Conservation (phyloP, 495 filamentous ascomycete species). For the Aspergillus carlsbadensis region DNA sequence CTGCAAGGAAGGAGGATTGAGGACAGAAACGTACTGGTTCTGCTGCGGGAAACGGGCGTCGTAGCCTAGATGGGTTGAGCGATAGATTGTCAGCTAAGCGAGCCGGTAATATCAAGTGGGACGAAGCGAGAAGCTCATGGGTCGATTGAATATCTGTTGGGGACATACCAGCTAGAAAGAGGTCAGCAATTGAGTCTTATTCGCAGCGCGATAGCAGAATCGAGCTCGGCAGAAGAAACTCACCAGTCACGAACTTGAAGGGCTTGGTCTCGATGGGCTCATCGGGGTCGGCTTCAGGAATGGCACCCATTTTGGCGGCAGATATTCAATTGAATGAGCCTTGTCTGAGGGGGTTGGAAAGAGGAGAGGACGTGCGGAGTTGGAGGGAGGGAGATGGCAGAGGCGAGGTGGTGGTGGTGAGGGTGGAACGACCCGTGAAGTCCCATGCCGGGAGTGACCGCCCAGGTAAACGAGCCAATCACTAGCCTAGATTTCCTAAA, state of each 20-base stretch:
- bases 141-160: conserved; percentile 16
- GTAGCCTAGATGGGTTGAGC: conserved; percentile 65
- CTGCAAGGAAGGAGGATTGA: not conserved
- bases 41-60: conserved; percentile 98
- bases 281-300: conserved; percentile 79
- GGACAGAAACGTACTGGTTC: conserved; percentile 68
- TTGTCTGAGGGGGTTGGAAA: conserved; percentile 22
- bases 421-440: conserved; percentile 35
- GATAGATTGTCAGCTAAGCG: conserved; percentile 9
- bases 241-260: conserved; percentile 99
- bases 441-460: conserved; percentile 38
- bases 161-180: conserved; percentile 45
- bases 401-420: conserved; percentile 21
- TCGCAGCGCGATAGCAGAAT: conserved; percentile 29
- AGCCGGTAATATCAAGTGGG: conserved; percentile 15
- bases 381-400: conserved; percentile 30
- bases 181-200: conserved; percentile 49
- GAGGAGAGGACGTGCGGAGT: conserved; percentile 13
- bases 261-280: conserved; percentile 90
- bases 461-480: conserved; percentile 45
- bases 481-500: conserved; percentile 39
- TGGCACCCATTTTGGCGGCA: conserved; percentile 48
- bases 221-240: conserved; percentile 37
- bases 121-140: conserved; percentile 14
- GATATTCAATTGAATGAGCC: conserved; percentile 13